Base-by-base conservation (phyloP, 192 early-diverging fungal genomes). In the Umbelopsis isabellina region DNA sequence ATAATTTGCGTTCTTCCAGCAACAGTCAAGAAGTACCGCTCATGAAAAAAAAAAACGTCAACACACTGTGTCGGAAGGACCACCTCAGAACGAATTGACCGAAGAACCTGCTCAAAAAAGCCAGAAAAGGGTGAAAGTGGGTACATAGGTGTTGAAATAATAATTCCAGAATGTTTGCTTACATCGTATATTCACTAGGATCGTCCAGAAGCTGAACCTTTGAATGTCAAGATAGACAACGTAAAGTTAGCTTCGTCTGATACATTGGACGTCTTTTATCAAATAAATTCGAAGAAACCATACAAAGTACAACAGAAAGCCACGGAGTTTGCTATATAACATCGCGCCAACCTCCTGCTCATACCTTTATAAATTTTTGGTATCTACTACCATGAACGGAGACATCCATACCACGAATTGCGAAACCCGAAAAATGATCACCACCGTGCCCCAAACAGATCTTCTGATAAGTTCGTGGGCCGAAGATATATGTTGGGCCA, bases 271-370 rank as follows among this genome's bases (percentile, higher is more conserved):
- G 15, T 58, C 2, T 15, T 58, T 2, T 58, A 33, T 30, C 53
- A 58, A 58, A 58, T 58, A 33, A 27, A 58, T 58, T 27, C 27
- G 23, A 58, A 58, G 53, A 53, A 58, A 33, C 25, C 53, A 1
- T 3, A 12, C 33, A 27, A 58, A 20, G 4, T 58, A 58, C 13
- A 11, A 15, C 3, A 9, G 27, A 35, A 58, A 58, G 25, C 53
- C 53, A 16, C 6, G 53, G 13, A 33, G 53, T 58, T 15, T 58
- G 30, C 20, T 58, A 58, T 58, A 58, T 30, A 58, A 58, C 30
- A 33, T 10, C 23, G 53, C 53, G 11, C 53, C 53, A 6, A 6
- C 27, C 10, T 9, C 50, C 3, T 22, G 23, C 35, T 37, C 35
- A 4, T 9, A 58, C 15, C 53, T 58, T 30, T 4, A 18, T 15